Evolutionary conservation across 2,329 filamentous ascomycete genomes (phyloP).

Genomic region (Mollisiaceae sp.): DNA sequence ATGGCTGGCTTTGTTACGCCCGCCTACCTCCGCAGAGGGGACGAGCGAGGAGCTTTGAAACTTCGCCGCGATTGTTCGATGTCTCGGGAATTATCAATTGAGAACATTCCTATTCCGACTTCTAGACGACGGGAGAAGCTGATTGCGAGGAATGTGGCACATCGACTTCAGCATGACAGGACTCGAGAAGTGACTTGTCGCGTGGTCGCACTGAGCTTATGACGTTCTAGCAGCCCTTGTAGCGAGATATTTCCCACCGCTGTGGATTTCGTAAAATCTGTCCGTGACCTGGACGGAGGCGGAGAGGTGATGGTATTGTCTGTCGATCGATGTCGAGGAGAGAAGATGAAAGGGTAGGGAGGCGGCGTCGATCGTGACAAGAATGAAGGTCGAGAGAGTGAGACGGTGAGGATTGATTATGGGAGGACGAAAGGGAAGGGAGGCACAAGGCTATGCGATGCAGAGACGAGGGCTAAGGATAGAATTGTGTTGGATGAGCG

Average conservation of each 20-base stretch:
- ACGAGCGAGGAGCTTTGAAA: conserved; percentile 42
- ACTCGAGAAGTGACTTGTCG: conserved; percentile 29
- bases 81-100: conserved; percentile 26
- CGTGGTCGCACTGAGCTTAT: conserved; percentile 30
- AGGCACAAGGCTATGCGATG: conserved; percentile 26
- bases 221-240: conserved; percentile 21
- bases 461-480: conserved; percentile 6
- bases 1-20: conserved; percentile 31
- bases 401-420: conserved; percentile 20
- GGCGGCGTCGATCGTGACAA: conserved; percentile 14
- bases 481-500: not conserved
- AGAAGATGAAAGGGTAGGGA: not conserved
- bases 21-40: conserved; percentile 43
- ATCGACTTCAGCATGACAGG: conserved; percentile 36
- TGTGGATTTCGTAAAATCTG: not conserved
- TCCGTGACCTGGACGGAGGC: not conserved
- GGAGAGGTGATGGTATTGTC: not conserved
- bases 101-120: conserved; percentile 30
- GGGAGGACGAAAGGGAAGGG: conserved; percentile 9
- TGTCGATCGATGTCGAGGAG: not conserved
- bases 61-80: conserved; percentile 23
- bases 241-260: conserved; percentile 11
- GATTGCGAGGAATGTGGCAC: conserved; percentile 25
- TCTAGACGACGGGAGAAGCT: conserved; percentile 23
- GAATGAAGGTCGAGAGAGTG: not conserved